These are phyloP conservation scores for Leccinum disarticulatum DNA, from an alignment of 768 basidiomycete genomes.

Conservation along the genomic window DNA sequence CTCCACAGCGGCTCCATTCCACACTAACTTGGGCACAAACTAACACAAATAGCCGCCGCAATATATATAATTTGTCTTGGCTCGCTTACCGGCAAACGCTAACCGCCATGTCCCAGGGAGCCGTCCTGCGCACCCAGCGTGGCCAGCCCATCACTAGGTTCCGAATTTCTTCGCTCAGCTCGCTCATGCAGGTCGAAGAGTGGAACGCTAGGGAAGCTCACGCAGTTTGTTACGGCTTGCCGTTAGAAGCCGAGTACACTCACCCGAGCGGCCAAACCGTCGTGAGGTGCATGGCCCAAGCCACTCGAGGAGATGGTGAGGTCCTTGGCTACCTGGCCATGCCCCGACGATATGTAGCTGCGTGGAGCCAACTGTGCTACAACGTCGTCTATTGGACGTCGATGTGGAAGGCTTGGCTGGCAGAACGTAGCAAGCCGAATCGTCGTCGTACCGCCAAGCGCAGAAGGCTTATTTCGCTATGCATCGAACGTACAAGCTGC, in stretches of 20 bases:
- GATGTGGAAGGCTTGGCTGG: not conserved
- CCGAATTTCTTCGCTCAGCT: too few relatives aligned
- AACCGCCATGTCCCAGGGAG: too few relatives aligned
- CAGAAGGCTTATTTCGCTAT: not conserved
- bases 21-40: too few relatives aligned
- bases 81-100: too few relatives aligned
- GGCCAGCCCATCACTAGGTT: too few relatives aligned
- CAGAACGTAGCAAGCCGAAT: too few relatives aligned
- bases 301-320: not conserved
- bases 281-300: not conserved
- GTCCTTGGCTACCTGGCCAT: not conserved
- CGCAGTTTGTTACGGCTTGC: not conserved
- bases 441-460: too few relatives aligned
- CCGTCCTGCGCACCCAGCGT: too few relatives aligned
- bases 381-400: not conserved
- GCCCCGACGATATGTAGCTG: not conserved
- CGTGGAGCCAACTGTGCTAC: not conserved
- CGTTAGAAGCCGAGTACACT: not conserved
- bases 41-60: too few relatives aligned
- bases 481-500: not conserved
- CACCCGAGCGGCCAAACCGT: not conserved
- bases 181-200: not conserved
- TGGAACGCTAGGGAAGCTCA: not conserved
- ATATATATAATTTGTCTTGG: too few relatives aligned
- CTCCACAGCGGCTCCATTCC: too few relatives aligned